phyloP scores from a whole-genome alignment of 805 yeast genomes.

The Kodamaea fukazawae region DNA sequence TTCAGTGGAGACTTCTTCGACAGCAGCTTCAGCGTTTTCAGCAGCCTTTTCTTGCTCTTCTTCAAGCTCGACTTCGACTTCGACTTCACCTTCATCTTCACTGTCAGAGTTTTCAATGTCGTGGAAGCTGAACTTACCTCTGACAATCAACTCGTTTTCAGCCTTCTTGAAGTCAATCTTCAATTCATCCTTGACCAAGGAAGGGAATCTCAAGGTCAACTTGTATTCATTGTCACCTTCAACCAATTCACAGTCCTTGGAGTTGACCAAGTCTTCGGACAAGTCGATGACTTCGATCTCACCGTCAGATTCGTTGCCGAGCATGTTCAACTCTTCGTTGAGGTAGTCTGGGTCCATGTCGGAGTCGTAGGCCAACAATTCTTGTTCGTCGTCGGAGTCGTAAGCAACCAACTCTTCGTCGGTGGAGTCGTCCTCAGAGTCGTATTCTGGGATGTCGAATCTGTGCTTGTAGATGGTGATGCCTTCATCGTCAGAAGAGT shows the following conservation, averaged over 20 bases:
- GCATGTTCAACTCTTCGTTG: slow-evolving; percentile 1
- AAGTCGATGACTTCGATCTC: slow-evolving; percentile 38
- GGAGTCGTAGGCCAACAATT: slow-evolving; percentile 3
- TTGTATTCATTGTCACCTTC: slow-evolving; percentile 38
- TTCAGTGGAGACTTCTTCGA: too few species aligned
- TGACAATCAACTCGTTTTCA: slow-evolving; percentile 40
- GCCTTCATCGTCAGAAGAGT: slow-evolving; percentile 44
- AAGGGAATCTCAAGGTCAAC: slow-evolving; percentile 41
- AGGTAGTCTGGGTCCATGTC: slow-evolving; percentile 3
- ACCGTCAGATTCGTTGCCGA: slow-evolving; percentile 26
- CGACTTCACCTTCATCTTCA: slow-evolving; percentile 19
- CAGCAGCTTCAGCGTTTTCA: slow-evolving; percentile 6
- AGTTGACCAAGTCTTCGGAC: slow-evolving; percentile 39
- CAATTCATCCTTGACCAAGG: slow-evolving; percentile 38
- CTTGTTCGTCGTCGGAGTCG: slow-evolving; percentile 15
- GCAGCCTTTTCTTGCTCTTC: slow-evolving; percentile 10
- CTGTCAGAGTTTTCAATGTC: slow-evolving; percentile 22
- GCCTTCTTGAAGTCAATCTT: slow-evolving; percentile 38
- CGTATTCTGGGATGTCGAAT: slow-evolving; percentile 37
- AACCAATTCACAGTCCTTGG: slow-evolving; percentile 43
- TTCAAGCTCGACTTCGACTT: slow-evolving; percentile 14
- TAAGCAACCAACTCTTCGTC: slow-evolving; percentile 33
- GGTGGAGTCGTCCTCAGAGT: slow-evolving; percentile 33
- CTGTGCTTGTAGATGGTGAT: slow-evolving; percentile 42
- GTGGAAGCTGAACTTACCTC: slow-evolving; percentile 37